Conservation (phyloP, 768 basidiomycete species). For the Pleurotus salmoneostramineus region DNA sequence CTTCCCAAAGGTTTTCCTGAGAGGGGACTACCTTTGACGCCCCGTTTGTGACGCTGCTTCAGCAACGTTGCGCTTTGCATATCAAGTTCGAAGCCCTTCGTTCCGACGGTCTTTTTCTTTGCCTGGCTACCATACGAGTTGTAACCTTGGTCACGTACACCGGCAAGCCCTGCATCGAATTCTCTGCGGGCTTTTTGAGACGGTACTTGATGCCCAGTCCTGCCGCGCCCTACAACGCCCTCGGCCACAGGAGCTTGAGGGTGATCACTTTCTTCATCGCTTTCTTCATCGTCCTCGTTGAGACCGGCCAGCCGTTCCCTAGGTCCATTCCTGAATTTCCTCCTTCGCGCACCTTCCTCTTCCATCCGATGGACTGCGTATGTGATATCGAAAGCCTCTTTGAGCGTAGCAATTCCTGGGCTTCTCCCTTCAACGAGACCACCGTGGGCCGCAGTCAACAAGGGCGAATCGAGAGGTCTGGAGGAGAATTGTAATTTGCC, state of each 20-base stretch:
- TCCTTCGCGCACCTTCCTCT: constrained; percentile 88
- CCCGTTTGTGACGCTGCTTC: constrained; percentile 58
- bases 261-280: constrained; percentile 45
- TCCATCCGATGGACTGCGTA: constrained; percentile 99
- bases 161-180: constrained; percentile 5
- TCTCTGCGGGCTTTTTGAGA: neutral
- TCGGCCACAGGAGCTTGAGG: too few relatives aligned
- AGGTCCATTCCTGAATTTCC: constrained; percentile 78
- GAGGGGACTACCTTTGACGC: constrained; percentile 29
- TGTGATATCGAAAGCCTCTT: constrained; percentile 98
- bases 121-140: neutral
- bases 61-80: constrained; percentile 84
- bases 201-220: too few relatives aligned
- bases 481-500: constrained; percentile 26
- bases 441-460: constrained; percentile 76
- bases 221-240: too few relatives aligned
- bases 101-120: constrained; percentile 2
- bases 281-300: constrained; percentile 96
- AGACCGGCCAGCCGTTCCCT: constrained; percentile 79
- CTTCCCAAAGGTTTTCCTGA: constrained; percentile 24
- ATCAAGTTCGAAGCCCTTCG: constrained; percentile 74
- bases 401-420: constrained; percentile 88
- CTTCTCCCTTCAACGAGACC: constrained; percentile 79
- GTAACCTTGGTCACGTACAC: constrained; percentile 1
- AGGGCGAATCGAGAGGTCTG: constrained; percentile 81